Evolutionary conservation across 2,329 filamentous ascomycete species (phyloP).

Genomic region (Epichloe elymi): DNA sequence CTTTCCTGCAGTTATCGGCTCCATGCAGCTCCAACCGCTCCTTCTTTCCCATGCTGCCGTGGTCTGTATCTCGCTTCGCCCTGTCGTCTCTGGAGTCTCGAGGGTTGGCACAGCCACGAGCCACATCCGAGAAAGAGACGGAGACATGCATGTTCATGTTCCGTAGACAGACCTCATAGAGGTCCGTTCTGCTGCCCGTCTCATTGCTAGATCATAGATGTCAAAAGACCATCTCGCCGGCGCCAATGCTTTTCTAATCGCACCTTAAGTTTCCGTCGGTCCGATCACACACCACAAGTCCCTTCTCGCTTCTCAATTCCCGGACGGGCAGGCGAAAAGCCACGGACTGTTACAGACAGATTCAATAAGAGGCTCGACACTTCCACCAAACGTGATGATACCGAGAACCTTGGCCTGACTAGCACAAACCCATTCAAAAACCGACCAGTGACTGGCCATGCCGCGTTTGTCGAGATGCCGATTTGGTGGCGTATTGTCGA

Average conservation of each 20-base stretch:
- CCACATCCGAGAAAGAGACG: neutral
- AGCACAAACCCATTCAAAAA: neutral
- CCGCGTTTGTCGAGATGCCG: slow-evolving; percentile 1
- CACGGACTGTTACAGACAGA: neutral
- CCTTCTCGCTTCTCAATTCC: neutral
- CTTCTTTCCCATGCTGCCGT: neutral
- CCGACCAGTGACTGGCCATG: neutral
- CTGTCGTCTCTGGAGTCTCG: neutral
- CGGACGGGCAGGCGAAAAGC: no score
- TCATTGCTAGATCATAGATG: neutral
- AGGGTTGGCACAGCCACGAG: neutral
- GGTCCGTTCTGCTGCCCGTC: neutral
- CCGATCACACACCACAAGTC: neutral
- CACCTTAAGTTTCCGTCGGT: neutral
- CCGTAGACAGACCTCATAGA: neutral
- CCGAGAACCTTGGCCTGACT: neutral
- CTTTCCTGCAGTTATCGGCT: neutral
- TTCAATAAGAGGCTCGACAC: neutral
- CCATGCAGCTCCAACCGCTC: neutral
- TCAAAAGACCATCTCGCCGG: neutral
- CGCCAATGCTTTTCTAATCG: neutral
- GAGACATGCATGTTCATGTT: neutral
- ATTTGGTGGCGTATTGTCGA: slow-evolving; percentile 1
- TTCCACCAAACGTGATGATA: neutral
- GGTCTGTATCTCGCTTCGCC: neutral